Conservation (phyloP, 208 protist species). For the Phytomonas sp. region DNA sequence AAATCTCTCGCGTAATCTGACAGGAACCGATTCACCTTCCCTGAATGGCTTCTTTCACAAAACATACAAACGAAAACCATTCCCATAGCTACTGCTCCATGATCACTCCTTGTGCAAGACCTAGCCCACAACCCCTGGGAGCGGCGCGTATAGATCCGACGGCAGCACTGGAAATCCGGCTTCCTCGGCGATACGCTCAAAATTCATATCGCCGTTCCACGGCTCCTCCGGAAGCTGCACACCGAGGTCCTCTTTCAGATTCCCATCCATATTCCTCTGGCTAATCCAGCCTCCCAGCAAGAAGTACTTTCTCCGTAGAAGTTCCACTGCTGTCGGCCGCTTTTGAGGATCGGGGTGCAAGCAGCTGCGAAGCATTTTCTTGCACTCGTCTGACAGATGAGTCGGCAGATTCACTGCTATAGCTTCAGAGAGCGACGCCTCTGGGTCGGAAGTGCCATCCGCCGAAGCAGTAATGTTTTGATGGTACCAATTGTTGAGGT, state of each 20-base stretch:
- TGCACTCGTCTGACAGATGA: slow-evolving; percentile 56
- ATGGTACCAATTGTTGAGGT: slow-evolving; percentile 39
- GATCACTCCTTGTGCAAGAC: too few species aligned
- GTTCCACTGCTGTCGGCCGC: slow-evolving; percentile 57
- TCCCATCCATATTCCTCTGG: slow-evolving; percentile 10
- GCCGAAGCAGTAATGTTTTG: slow-evolving; percentile 12
- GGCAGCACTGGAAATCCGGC: slow-evolving; percentile 19
- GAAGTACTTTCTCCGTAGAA: slow-evolving; percentile 63
- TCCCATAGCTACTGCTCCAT: background rate
- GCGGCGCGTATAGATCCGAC: too few species aligned
- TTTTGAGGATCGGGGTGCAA: slow-evolving; percentile 32
- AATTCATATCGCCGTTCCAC: slow-evolving; percentile 33
- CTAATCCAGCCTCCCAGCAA: slow-evolving; percentile 60
- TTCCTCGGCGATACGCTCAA: slow-evolving; percentile 29
- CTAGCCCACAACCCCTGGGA: too few species aligned
- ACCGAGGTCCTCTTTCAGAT: background rate
- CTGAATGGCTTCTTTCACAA: slow-evolving; percentile 6
- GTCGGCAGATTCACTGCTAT: slow-evolving; percentile 30
- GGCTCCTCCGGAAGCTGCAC: slow-evolving; percentile 30
- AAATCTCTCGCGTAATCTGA: background rate
- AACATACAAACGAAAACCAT: slow-evolving; percentile 3
- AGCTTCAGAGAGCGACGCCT: too few species aligned
- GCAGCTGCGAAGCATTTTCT: slow-evolving; percentile 54
- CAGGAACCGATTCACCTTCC: background rate
- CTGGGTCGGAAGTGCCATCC: too few species aligned